Evolutionary conservation across 2,329 filamentous ascomycete species (phyloP), one percentile per base, ranked within the genome.

Genomic region (Keithomyces neogunnii): DNA sequence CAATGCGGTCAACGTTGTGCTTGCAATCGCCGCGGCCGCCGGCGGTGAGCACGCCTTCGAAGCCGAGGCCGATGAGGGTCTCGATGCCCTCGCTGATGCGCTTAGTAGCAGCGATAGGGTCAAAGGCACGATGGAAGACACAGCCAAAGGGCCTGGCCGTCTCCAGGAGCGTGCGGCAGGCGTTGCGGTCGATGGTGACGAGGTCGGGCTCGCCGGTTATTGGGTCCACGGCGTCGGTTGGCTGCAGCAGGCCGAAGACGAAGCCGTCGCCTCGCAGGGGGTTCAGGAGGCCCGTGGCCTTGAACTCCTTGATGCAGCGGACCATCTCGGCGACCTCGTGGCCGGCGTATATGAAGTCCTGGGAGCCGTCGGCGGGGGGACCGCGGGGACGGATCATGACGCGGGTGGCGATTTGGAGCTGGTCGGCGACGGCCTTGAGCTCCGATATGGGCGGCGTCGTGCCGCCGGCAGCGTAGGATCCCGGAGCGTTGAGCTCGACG

Each of bases 91-190:
- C 57, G 7, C 51, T 47, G 45, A 58, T 55, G 7, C 56, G 52
- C 35, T 56, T 45, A 8, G 53, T 48, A 4, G 54, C 62, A 3
- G 76, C 57, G 9, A 80, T 63, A 19, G 69, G 65, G 58, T 82
- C 79, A 52, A 80, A 79, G 2, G 79, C 79, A 13, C 79, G 73
- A 61, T 81, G 78, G 55, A 82, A 76, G n/a, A 78, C 70, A 55
- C 73, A 74, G 13, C 61, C 62, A 33, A 70, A 69, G 2, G 73
- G 75, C 5, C 55, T 58, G 0, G 77, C 73, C 11, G 67, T 61
- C 2, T 57, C 40, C 1, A 78, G 64, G 3, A 82, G 70, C 48
- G 57, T 55, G 2, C 35, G 49, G 58, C 73, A 77, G 44, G 66
- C 58, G n/a, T 61, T 56, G 5, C 58, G 55, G 55, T 81, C 72